phyloP scores from a whole-genome alignment of 2,329 filamentous ascomycete species.

The Colletotrichum agaves region DNA sequence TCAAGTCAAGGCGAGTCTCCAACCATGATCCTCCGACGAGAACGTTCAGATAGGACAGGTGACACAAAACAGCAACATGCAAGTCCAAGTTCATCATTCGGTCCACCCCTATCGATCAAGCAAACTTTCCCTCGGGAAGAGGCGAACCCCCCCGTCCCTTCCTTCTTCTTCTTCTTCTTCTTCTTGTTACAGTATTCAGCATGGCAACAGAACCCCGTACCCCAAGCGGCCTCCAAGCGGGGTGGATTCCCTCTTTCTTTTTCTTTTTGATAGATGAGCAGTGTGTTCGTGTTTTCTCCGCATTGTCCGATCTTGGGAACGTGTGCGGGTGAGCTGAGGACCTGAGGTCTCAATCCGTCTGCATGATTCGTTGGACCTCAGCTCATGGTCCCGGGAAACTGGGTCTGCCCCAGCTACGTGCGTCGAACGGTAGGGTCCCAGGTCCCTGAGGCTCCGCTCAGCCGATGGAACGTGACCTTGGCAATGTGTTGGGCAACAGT shows the following conservation, averaged over 20 bases:
- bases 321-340: slow-evolving; percentile 1
- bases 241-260: neutral
- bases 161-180: slow-evolving; percentile 1
- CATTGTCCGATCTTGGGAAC: slow-evolving; percentile 17
- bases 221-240: slow-evolving; percentile 2
- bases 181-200: slow-evolving; percentile 10
- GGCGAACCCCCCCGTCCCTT: neutral
- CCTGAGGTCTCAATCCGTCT: neutral
- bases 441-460: slow-evolving; percentile 26
- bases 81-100: neutral
- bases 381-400: slow-evolving; percentile 16
- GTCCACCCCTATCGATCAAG: slow-evolving; percentile 18
- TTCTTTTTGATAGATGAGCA: slow-evolving; percentile 18
- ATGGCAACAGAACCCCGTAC: slow-evolving; percentile 13
- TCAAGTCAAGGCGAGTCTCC: neutral
- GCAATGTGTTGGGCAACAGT: too few species aligned
- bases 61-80: slow-evolving; percentile 20
- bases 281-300: slow-evolving; percentile 13
- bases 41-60: neutral
- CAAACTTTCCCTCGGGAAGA: slow-evolving; percentile 6
- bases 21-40: neutral
- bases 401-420: slow-evolving; percentile 24
- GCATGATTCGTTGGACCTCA: slow-evolving; percentile 9
- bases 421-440: slow-evolving; percentile 14
- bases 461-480: slow-evolving; percentile 35